These are phyloP conservation scores for Alternaria viburni DNA, from an alignment of 2,329 filamentous ascomycete species.

Conservation along the genomic window DNA sequence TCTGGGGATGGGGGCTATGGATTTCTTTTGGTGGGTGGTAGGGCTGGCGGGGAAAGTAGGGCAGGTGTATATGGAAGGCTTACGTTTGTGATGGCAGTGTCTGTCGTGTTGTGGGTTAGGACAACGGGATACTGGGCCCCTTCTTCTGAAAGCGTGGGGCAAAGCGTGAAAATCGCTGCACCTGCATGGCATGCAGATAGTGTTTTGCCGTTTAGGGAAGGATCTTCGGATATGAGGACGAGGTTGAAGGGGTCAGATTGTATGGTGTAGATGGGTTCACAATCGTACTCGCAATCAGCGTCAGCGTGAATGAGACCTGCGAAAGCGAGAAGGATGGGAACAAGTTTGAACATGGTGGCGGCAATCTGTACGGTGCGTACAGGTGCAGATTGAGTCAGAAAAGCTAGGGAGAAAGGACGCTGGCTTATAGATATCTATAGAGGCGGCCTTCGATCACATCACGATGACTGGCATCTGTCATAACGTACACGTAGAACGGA, in stretches of 20 bases:
- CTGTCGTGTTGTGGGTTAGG: not conserved
- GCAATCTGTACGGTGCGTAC: not conserved
- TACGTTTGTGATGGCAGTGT: not conserved
- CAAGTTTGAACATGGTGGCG: not conserved
- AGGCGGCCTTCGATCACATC: not conserved
- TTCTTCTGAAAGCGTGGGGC: not conserved
- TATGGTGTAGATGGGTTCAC: not conserved
- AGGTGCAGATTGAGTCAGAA: not conserved
- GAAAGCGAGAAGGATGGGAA: not conserved
- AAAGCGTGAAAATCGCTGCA: not conserved
- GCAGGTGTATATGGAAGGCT: fast-evolving
- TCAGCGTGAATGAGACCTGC: not conserved
- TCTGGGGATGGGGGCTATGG: not conserved
- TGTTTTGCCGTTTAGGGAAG: not conserved
- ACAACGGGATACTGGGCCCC: not conserved
- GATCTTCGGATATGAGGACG: not conserved
- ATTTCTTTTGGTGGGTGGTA: not conserved
- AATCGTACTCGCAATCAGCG: not conserved
- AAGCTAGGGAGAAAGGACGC: not conserved
- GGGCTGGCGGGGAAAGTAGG: not conserved
- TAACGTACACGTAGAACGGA: not conserved
- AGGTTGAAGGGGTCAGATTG: not conserved
- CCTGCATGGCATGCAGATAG: not conserved
- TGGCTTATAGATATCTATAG: not conserved
- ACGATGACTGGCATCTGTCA: not conserved